A percentile compares a stretch with the other conserved stretches of the same genome.
These are phyloP conservation scores for Hippophae rhamnoides DNA, from an alignment of 306 rosid genomes.

Conservation along the genomic window DNA sequence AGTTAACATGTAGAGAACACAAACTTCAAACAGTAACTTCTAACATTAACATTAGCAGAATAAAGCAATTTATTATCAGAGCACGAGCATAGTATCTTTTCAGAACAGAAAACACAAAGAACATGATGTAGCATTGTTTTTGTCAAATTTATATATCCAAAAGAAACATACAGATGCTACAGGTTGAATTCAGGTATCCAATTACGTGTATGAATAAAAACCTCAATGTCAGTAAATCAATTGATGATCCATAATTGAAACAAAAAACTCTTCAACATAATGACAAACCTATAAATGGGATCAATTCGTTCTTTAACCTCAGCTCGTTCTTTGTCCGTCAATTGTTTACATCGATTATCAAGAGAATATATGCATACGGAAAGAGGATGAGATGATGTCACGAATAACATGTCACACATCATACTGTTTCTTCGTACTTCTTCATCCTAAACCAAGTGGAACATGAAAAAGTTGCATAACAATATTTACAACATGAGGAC, in stretches of 20 bases:
- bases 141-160: too few species aligned
- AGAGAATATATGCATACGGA: slow-evolving; percentile 93
- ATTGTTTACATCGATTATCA: slow-evolving; percentile 62
- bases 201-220: too few species aligned
- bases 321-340: slow-evolving; percentile 57
- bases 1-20: neutral
- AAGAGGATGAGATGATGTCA: slow-evolving; percentile 85
- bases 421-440: slow-evolving; percentile 64
- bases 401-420: slow-evolving; percentile 86
- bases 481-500: slow-evolving; percentile 3
- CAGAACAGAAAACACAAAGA: too few species aligned
- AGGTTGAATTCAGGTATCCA: too few species aligned
- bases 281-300: slow-evolving; percentile 60
- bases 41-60: too few species aligned
- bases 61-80: too few species aligned
- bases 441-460: slow-evolving; percentile 41
- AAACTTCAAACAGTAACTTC: neutral
- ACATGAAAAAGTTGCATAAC: neutral
- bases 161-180: too few species aligned
- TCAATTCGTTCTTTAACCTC: slow-evolving; percentile 65
- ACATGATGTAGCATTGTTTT: too few species aligned
- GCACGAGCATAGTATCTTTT: too few species aligned
- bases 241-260: neutral
- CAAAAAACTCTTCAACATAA: neutral
- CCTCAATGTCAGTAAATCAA: too few species aligned